These are phyloP conservation scores for Cynanchum wilfordii DNA, from an alignment of 257 asterid genomes.

Conservation along the genomic window DNA sequence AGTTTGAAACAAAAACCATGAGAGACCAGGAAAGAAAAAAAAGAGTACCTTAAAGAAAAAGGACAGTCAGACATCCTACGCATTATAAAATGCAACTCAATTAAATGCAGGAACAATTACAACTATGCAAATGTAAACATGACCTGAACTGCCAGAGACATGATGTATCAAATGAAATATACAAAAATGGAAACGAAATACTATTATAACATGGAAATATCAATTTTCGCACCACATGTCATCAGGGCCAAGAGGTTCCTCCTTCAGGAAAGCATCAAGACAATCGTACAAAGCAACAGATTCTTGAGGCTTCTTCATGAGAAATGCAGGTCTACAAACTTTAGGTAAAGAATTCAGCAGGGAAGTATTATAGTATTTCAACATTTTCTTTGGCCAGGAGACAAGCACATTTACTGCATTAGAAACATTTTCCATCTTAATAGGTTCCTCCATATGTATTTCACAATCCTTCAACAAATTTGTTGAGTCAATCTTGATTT, in stretches of 20 bases:
- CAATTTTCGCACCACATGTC: slow-evolving; percentile 53
- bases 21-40: not conserved
- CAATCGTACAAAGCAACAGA: slow-evolving; percentile 48
- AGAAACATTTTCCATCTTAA: slow-evolving; percentile 15
- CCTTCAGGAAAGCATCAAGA: slow-evolving; percentile 63
- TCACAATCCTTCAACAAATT: slow-evolving; percentile 4
- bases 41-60: not conserved
- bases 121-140: not conserved
- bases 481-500: slow-evolving; percentile 19
- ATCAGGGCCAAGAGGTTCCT: slow-evolving; percentile 83
- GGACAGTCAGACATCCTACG: not conserved
- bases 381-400: slow-evolving; percentile 53
- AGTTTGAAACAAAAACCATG: slow-evolving; percentile 13
- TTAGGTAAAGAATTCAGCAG: slow-evolving; percentile 37
- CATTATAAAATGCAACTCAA: not conserved
- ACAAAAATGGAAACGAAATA: not conserved
- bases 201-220: not conserved
- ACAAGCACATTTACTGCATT: slow-evolving; percentile 32
- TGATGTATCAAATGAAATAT: not conserved
- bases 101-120: not conserved
- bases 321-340: slow-evolving; percentile 26
- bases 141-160: not conserved
- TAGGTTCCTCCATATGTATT: slow-evolving; percentile 49
- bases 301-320: slow-evolving; percentile 35
- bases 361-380: slow-evolving; percentile 37